Conservation (phyloP, 305 asterid species). For the Fraxinus dipetala region DNA sequence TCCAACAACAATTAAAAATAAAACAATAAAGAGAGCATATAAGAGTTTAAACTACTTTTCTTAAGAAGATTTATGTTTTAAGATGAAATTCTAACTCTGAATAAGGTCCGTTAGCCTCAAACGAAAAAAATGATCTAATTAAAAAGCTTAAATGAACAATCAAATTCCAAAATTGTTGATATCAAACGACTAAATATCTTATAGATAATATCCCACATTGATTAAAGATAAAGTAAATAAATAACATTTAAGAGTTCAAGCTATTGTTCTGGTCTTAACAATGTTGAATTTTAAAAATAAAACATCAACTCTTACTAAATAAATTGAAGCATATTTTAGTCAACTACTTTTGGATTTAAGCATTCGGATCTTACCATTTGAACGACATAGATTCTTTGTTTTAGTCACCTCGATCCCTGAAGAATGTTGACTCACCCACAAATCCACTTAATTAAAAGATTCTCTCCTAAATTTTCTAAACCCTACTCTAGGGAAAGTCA, state of each 20-base stretch:
- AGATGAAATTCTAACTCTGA: neutral
- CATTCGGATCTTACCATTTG: conserved; percentile 34
- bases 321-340: neutral
- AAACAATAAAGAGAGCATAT: no score
- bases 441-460: conserved; percentile 17
- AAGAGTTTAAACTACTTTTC: neutral
- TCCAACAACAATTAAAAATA: neutral
- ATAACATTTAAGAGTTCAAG: no score
- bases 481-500: neutral
- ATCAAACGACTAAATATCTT: neutral
- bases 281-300: no score
- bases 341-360: conserved; percentile 58
- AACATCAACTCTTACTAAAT: neutral
- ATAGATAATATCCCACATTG: neutral
- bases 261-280: neutral
- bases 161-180: neutral
- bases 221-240: no score
- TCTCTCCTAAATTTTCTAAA: neutral
- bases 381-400: conserved; percentile 37
- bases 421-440: conserved; percentile 26
- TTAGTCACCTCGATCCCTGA: conserved; percentile 29
- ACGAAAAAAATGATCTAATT: neutral
- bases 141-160: neutral
- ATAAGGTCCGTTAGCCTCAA: neutral
- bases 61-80: no score